Evolutionary conservation across 1,284 basidiomycete genomes (phyloP).

Genomic region (Trichosporon ovoides): DNA sequence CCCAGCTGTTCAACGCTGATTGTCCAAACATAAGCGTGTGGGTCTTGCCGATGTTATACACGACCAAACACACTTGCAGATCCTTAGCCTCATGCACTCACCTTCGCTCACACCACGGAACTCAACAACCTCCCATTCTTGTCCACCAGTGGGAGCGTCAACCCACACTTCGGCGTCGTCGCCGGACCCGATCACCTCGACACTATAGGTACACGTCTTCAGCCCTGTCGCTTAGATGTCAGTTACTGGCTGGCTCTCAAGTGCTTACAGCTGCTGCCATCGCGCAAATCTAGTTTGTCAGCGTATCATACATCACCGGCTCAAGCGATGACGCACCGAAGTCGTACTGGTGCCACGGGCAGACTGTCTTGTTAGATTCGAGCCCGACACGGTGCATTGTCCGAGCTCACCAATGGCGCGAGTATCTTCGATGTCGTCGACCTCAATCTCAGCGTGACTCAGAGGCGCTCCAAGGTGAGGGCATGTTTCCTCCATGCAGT

Average conservation of each 20-base stretch:
- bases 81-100: slow-evolving; percentile 28
- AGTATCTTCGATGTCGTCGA: slow-evolving; percentile 37
- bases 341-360: slow-evolving; percentile 74
- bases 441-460: slow-evolving; percentile 54
- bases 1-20: no score
- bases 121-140: slow-evolving; percentile 65
- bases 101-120: slow-evolving; percentile 76
- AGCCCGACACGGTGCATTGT: not conserved
- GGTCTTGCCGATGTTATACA: no score
- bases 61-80: no score
- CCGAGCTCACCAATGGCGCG: slow-evolving; percentile 31
- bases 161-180: slow-evolving; percentile 58
- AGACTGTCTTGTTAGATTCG: slow-evolving; percentile 56
- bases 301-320: not conserved
- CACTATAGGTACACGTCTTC: slow-evolving; percentile 68
- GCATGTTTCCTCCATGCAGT: slow-evolving; percentile 78
- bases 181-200: slow-evolving; percentile 54
- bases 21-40: no score
- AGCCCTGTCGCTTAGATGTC: slow-evolving; percentile 63
- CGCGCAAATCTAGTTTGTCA: slow-evolving; percentile 40
- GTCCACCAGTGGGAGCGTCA: slow-evolving; percentile 54
- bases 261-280: slow-evolving; percentile 58
- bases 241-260: slow-evolving; percentile 52
- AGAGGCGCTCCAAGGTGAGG: slow-evolving; percentile 79
- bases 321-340: slow-evolving; percentile 23